Conservation (phyloP, 164 flowering plant species). For the Platanus orientalis region DNA sequence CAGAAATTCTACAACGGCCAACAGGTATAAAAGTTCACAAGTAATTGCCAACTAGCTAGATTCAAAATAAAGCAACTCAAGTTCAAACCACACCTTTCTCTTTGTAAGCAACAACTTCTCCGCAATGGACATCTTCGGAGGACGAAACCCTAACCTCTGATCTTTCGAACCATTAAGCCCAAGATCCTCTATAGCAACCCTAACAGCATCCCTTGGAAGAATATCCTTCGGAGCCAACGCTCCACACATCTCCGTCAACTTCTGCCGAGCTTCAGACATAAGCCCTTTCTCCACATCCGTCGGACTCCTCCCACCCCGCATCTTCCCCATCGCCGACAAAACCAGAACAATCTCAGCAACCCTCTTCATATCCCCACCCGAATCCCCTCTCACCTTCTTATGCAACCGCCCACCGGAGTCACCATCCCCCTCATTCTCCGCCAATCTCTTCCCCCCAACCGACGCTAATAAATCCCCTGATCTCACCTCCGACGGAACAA, state of each 20-base stretch:
- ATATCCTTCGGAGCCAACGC: slow-evolving; percentile 65
- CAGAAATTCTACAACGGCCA: not conserved
- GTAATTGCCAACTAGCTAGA: not conserved
- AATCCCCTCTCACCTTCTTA: slow-evolving; percentile 33
- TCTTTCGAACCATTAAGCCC: slow-evolving; percentile 59
- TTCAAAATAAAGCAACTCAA: not conserved
- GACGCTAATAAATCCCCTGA: slow-evolving; percentile 6
- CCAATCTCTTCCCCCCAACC: slow-evolving; percentile 22
- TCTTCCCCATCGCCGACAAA: slow-evolving; percentile 55
- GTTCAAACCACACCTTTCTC: slow-evolving; percentile 44
- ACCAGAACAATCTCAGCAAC: slow-evolving; percentile 81
- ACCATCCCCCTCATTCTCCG: slow-evolving; percentile 10
- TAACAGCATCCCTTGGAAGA: slow-evolving; percentile 49
- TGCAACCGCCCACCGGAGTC: slow-evolving; percentile 14
- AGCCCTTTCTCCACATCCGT: slow-evolving; percentile 46
- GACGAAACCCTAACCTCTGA: slow-evolving; percentile 51
- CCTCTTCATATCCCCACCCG: slow-evolving; percentile 32
- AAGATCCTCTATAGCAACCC: slow-evolving; percentile 67
- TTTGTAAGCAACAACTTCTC: slow-evolving; percentile 53
- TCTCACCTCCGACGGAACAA: slow-evolving; percentile 10
- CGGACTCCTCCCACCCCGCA: slow-evolving; percentile 65
- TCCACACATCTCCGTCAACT: slow-evolving; percentile 51
- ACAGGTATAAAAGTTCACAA: not conserved
- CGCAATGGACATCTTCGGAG: slow-evolving; percentile 54
- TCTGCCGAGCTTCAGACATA: slow-evolving; percentile 73